Conservation (phyloP, 805 yeast genomes). For the Hanseniaspora meyeri region DNA sequence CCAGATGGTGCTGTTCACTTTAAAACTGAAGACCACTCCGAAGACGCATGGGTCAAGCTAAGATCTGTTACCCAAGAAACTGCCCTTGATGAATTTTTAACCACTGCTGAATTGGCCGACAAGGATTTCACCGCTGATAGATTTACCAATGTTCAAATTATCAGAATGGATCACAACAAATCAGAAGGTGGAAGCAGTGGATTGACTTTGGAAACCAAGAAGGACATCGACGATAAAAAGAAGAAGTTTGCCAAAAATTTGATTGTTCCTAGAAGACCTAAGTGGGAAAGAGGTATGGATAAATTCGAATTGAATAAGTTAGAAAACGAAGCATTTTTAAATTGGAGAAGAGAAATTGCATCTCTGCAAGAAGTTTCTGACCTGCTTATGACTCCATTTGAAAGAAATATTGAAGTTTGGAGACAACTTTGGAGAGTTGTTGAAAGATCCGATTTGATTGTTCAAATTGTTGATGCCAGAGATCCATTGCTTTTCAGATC, state of each 20-base stretch:
- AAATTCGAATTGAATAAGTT: constrained; percentile 67
- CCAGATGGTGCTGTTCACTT: constrained; percentile 86
- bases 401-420: constrained; percentile 96
- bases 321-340: constrained; percentile 81
- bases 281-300: constrained; percentile 64
- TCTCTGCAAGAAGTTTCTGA: constrained; percentile 69
- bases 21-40: constrained; percentile 62
- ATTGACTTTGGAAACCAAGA: constrained; percentile 54
- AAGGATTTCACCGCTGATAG: constrained; percentile 92
- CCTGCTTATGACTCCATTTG: constrained; percentile 85
- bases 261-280: constrained; percentile 87
- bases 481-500: constrained; percentile 86
- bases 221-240: constrained; percentile 47
- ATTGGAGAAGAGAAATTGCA: constrained; percentile 90
- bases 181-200: constrained; percentile 38
- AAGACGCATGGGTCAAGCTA: constrained; percentile 79
- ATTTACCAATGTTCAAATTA: constrained; percentile 67
- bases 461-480: constrained; percentile 95
- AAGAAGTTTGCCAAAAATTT: constrained; percentile 56
- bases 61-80: constrained; percentile 91
- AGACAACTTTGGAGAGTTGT: constrained; percentile 96
- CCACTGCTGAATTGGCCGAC: constrained; percentile 90
- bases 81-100: constrained; percentile 84
- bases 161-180: constrained; percentile 47
- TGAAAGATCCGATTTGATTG: constrained; percentile 85